These are phyloP conservation scores for Aspergillus ellipticus DNA, from an alignment of 495 filamentous ascomycete species.

Conservation along the genomic window DNA sequence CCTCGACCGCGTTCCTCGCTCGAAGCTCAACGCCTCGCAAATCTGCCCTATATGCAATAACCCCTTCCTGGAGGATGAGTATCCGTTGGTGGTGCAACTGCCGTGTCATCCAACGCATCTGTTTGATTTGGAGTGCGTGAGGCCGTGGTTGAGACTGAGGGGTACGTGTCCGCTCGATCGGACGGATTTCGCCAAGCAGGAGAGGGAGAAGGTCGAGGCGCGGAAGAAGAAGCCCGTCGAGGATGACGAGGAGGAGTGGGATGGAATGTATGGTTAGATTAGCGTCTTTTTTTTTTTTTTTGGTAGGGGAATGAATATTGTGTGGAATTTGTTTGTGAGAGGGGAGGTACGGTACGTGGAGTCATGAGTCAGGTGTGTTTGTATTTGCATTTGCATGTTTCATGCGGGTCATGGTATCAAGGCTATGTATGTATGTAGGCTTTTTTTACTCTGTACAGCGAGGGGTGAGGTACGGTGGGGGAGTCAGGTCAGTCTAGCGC, in stretches of 20 bases:
- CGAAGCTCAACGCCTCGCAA: conserved; percentile 61
- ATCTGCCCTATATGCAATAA: conserved; percentile 85
- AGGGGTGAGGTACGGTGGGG: not conserved
- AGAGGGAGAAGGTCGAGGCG: conserved; percentile 55
- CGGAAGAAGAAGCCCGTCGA: conserved; percentile 49
- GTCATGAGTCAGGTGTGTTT: conserved; percentile 1
- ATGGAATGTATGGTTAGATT: conserved; percentile 69
- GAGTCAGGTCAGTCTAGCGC: not conserved
- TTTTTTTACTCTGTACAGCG: not conserved
- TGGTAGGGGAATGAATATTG: not conserved
- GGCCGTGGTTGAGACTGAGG: conserved; percentile 84
- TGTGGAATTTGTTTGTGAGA: not conserved
- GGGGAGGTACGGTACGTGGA: not conserved
- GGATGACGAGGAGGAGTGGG: conserved; percentile 64
- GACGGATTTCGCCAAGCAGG: conserved; percentile 71
- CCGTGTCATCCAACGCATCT: conserved; percentile 77
- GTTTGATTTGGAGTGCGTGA: conserved; percentile 94
- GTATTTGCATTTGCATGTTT: not conserved
- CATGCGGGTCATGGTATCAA: not conserved
- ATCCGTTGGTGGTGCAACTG: conserved; percentile 81
- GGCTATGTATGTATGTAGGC: not conserved
- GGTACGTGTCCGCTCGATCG: conserved; percentile 87
- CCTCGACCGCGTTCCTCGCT: conserved; percentile 75
- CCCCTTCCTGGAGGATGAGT: conserved; percentile 69
- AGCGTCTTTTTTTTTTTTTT: too few species aligned